A percentile compares a stretch with the other conserved stretches of the same genome.
phyloP scores from a whole-genome alignment of 805 yeast species.

The Ascoidea asiatica region DNA sequence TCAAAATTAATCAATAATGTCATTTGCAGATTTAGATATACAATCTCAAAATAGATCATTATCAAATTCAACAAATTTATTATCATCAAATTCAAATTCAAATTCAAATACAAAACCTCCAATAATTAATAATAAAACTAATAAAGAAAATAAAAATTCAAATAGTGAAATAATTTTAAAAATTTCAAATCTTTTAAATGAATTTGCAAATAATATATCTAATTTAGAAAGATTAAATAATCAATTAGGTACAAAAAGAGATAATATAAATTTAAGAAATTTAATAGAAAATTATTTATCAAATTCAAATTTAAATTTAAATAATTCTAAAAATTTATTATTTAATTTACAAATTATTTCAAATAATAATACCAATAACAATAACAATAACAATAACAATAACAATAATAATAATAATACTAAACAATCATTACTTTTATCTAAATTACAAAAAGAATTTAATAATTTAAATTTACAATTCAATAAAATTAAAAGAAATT shows the following conservation, averaged over 20 bases:
- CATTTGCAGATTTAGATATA: not conserved
- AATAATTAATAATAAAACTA: no score
- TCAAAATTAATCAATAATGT: not conserved
- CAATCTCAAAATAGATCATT: not conserved
- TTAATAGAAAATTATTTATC: slow-evolving; percentile 15
- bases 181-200: slow-evolving; percentile 18
- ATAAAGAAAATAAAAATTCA: no score
- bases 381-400: slow-evolving; percentile 11
- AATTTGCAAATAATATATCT: slow-evolving; percentile 35
- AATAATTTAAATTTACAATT: slow-evolving; percentile 33
- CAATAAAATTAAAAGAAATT: slow-evolving; percentile 27
- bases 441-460: slow-evolving; percentile 42
- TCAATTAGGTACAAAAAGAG: slow-evolving; percentile 41
- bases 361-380: not conserved
- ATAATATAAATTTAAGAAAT: slow-evolving; percentile 22
- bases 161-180: slow-evolving; percentile 11
- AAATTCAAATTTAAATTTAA: slow-evolving; percentile 11
- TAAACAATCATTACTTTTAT: slow-evolving; percentile 6
- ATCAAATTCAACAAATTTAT: not conserved
- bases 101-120: not conserved
- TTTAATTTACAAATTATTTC: slow-evolving; percentile 4
- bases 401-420: slow-evolving; percentile 6
- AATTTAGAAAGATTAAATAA: slow-evolving; percentile 33
- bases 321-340: slow-evolving; percentile 13
- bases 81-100: not conserved